phyloP scores from a whole-genome alignment of 805 yeast genomes.

The Saccharomycopsis amapae region DNA sequence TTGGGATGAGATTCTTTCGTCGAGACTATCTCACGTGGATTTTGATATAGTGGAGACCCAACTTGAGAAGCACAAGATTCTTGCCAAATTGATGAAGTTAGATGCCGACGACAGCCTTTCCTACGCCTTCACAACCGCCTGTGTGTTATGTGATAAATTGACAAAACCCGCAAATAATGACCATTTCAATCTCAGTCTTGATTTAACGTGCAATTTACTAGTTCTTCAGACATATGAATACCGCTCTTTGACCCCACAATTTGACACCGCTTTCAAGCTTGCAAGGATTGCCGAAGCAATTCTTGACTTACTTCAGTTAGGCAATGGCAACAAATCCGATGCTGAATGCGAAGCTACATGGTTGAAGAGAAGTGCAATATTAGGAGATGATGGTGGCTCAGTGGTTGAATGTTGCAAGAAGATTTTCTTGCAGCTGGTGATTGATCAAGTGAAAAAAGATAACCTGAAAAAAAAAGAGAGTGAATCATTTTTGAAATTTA shows the following conservation, averaged over 20 bases:
- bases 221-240: constrained; percentile 13
- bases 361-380: background rate
- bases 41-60: constrained; percentile 16
- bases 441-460: background rate
- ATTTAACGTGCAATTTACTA: constrained; percentile 12
- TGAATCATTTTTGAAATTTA: background rate
- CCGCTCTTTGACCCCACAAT: constrained; percentile 1
- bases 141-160: constrained; percentile 18
- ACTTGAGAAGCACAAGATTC: constrained; percentile 10
- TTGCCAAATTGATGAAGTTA: constrained; percentile 3
- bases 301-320: constrained; percentile 5
- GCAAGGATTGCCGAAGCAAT: constrained; percentile 12
- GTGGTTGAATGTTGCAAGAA: constrained; percentile 1
- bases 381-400: background rate
- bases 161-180: constrained; percentile 21
- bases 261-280: constrained; percentile 8
- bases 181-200: constrained; percentile 19
- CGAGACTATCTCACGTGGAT: constrained; percentile 11
- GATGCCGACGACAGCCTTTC: background rate
- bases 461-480: background rate
- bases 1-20: constrained; percentile 13
- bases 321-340: background rate
- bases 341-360: background rate
- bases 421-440: background rate
- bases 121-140: constrained; percentile 1